Percentiles rank a stretch among this genome's conserved stretches.
Conservation (phyloP, 2,329 filamentous ascomycete species). For the Madurella fahalii region DNA sequence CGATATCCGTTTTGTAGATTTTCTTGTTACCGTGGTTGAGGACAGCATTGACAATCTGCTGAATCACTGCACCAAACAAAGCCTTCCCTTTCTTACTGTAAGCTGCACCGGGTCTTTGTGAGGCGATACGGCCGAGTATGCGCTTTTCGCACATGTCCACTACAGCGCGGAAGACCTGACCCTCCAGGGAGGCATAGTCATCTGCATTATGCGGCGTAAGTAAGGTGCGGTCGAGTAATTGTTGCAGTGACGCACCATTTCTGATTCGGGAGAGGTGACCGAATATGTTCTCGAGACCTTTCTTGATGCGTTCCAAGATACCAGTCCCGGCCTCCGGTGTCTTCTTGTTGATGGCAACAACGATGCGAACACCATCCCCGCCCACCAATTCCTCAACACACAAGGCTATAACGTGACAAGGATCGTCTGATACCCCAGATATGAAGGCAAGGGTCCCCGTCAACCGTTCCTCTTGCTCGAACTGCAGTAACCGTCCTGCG, state of each 20-base stretch:
- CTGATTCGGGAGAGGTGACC: constrained; percentile 3
- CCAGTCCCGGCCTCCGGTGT: background rate
- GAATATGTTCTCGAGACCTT: constrained; percentile 17
- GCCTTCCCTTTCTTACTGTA: background rate
- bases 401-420: constrained; percentile 15
- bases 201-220: background rate
- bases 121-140: constrained; percentile 11
- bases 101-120: background rate
- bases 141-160: constrained; percentile 14
- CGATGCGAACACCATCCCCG: constrained; percentile 5
- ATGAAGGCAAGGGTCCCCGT: constrained; percentile 17
- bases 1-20: background rate
- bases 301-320: constrained; percentile 11
- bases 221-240: background rate
- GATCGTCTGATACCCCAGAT: constrained; percentile 15
- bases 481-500: constrained; percentile 7
- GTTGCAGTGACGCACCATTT: constrained; percentile 6
- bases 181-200: background rate
- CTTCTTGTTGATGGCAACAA: constrained; percentile 21
- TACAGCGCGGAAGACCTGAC: constrained; percentile 9
- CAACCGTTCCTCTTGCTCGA: constrained; percentile 10
- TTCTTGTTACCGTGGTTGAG: background rate
- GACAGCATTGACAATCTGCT: constrained; percentile 2
- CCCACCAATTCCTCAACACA: constrained; percentile 16
- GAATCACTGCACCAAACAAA: background rate